phyloP scores from a whole-genome alignment of 345 rosid species.

The Cardamine chenopodiifolia region DNA sequence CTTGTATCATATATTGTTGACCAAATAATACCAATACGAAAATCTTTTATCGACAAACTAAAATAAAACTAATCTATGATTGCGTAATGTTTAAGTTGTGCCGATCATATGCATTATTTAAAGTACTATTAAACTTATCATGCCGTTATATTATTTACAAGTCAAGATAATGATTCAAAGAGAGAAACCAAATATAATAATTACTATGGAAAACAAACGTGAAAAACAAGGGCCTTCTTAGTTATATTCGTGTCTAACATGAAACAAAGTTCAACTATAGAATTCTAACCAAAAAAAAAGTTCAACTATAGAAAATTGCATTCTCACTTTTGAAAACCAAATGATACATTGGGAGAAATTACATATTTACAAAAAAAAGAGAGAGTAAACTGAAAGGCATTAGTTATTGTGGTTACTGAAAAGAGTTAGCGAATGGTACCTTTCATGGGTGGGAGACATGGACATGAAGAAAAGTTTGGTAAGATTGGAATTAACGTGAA shows the following conservation, averaged over 20 bases:
- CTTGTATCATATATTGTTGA: neutral
- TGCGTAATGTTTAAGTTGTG: no score
- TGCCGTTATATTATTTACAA: neutral
- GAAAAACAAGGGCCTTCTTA: neutral
- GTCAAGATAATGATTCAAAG: neutral
- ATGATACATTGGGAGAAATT: neutral
- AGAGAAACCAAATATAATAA: neutral
- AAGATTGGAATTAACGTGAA: conserved; percentile 59
- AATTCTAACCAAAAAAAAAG: neutral
- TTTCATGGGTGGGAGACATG: conserved; percentile 91
- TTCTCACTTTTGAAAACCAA: conserved; percentile 5
- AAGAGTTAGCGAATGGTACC: conserved; percentile 46
- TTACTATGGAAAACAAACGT: neutral
- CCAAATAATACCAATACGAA: neutral
- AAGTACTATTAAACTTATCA: neutral
- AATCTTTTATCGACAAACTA: neutral
- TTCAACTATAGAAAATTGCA: conserved; percentile 5
- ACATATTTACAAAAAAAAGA: neutral
- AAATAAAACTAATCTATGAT: no score
- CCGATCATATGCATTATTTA: neutral
- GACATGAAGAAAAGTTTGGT: conserved; percentile 78
- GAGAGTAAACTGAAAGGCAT: neutral
- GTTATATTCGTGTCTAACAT: neutral
- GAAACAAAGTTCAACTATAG: conserved; percentile 10
- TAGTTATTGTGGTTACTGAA: conserved; percentile 6